A percentile compares a stretch with the other conserved stretches of the same genome.
Conservation (phyloP, 1,284 basidiomycete species). For the Cutaneotrichosporon spelunceum region DNA sequence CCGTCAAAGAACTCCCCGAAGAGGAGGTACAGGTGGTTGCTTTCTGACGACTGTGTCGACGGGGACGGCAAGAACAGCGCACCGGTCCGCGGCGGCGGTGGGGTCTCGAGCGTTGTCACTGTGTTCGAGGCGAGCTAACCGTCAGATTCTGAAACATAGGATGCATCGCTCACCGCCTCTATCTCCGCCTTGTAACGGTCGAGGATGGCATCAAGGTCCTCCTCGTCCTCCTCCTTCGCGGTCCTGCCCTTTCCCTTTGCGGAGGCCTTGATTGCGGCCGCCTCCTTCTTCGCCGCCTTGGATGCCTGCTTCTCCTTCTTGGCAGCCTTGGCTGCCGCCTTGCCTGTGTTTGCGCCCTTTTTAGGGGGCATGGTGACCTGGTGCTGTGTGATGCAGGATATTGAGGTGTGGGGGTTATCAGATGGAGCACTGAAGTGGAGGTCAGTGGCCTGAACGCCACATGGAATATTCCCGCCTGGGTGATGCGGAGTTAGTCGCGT, state of each 20-base stretch:
- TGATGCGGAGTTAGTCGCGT: constrained; percentile 4
- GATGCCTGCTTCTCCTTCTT: constrained; percentile 65
- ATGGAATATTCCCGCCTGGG: not conserved
- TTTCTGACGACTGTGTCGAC: constrained; percentile 54
- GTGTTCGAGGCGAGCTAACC: constrained; percentile 72
- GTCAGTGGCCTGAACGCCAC: constrained; percentile 1
- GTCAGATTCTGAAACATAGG: constrained; percentile 70
- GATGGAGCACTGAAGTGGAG: constrained; percentile 25
- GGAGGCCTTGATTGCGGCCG: constrained; percentile 57
- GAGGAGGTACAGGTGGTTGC: constrained; percentile 74
- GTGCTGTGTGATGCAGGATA: not conserved
- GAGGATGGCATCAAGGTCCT: constrained; percentile 75
- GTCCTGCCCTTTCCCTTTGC: constrained; percentile 47
- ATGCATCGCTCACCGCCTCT: constrained; percentile 57
- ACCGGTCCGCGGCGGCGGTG: constrained; percentile 74
- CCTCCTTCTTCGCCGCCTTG: constrained; percentile 62
- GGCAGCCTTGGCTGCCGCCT: constrained; percentile 60
- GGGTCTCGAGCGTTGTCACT: constrained; percentile 42
- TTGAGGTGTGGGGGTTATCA: not conserved
- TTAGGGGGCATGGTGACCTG: constrained; percentile 22
- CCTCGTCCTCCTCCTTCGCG: constrained; percentile 61
- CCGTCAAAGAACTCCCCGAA: constrained; percentile 77
- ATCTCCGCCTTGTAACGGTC: constrained; percentile 53
- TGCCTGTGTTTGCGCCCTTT: constrained; percentile 37
- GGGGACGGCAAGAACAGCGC: constrained; percentile 73